Base-by-base conservation (phyloP, 257 asterid species). In the Solanum pennellii region DNA sequence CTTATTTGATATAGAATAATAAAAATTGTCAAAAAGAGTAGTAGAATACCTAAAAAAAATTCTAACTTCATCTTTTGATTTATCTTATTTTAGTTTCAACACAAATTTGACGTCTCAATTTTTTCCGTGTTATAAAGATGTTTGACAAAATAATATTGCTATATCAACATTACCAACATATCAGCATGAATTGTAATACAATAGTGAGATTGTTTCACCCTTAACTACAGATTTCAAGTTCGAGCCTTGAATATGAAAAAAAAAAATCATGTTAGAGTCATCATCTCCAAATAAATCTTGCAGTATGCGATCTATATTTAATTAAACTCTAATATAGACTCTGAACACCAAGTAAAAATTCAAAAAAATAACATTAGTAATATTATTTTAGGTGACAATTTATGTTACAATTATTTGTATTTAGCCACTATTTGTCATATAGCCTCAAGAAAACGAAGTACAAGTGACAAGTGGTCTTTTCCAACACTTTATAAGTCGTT, bases 241-340 rank as follows among this genome's bases (percentile, higher is more conserved):
- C 62, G 10, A 52, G 2, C 0, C 4, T 1, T 52, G 62, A 0
- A 0, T 52, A 52, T 52, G 2, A 0, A 41, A 52, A 52, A 52
- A 52, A 49, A 52, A 52, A 5, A 37, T 52, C 1, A 7, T 52
- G 23, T 52, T 52, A 23, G 1, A 0, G 18, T 3, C 1, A 23
- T 7, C 62, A 18, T 9, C 4, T 23, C 1, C 4, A 0, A 52
- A 18, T 52, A 0, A 9, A 3, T 3, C 23, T 7, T 52, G 10
- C 8, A 52, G 2, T 52, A 8, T 6, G n/a, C 1, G n/a, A 52
- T 18, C 7, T 3, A 7, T 6, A 52, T 52, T 52, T 18, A 6
- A 3, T 52, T 1, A 9, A 3, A 7, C 4, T 0, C 0, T 18
- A 18, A 52, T 52, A 18, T 52, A 9, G 3, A 18, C 18, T 52